Conservation (phyloP, 495 filamentous ascomycete species). For the Margaritispora aquatica region DNA sequence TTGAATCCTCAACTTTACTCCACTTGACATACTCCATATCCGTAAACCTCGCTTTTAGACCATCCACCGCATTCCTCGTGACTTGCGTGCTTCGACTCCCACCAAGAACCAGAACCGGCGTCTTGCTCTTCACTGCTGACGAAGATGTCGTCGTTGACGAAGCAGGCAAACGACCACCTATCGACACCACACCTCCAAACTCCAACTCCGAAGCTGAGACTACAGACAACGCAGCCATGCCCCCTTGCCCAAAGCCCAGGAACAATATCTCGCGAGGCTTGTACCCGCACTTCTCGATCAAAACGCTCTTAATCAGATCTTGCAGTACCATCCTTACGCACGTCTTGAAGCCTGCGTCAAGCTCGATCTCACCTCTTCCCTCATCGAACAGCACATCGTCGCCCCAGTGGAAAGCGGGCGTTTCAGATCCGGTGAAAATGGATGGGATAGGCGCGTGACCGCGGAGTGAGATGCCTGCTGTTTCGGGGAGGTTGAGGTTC, state of each 20-base stretch:
- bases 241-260: slow-evolving; percentile 86
- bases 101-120: slow-evolving; percentile 68
- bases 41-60: slow-evolving; percentile 65
- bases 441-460: slow-evolving; percentile 70
- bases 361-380: slow-evolving; percentile 58
- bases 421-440: slow-evolving; percentile 50
- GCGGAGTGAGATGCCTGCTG: slow-evolving; percentile 67
- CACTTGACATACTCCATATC: slow-evolving; percentile 71
- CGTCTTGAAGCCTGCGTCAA: slow-evolving; percentile 69
- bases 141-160: slow-evolving; percentile 25
- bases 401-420: slow-evolving; percentile 72
- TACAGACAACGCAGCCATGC: slow-evolving; percentile 63
- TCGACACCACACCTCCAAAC: slow-evolving; percentile 60
- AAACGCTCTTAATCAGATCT: slow-evolving; percentile 47
- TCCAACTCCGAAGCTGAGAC: slow-evolving; percentile 30
- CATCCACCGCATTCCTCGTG: slow-evolving; percentile 54
- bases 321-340: slow-evolving; percentile 37
- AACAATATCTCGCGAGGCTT: slow-evolving; percentile 61
- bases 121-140: slow-evolving; percentile 47
- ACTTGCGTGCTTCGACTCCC: slow-evolving; percentile 58
- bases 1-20: slow-evolving; percentile 66
- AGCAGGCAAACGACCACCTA: slow-evolving; percentile 66
- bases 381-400: slow-evolving; percentile 73
- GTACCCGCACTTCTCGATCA: slow-evolving; percentile 69
- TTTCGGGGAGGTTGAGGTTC: slow-evolving; percentile 75